Evolutionary conservation across 2,329 filamentous ascomycete species (phyloP), one percentile per base, ranked within the genome.

Genomic region (Aspergillus tanneri): DNA sequence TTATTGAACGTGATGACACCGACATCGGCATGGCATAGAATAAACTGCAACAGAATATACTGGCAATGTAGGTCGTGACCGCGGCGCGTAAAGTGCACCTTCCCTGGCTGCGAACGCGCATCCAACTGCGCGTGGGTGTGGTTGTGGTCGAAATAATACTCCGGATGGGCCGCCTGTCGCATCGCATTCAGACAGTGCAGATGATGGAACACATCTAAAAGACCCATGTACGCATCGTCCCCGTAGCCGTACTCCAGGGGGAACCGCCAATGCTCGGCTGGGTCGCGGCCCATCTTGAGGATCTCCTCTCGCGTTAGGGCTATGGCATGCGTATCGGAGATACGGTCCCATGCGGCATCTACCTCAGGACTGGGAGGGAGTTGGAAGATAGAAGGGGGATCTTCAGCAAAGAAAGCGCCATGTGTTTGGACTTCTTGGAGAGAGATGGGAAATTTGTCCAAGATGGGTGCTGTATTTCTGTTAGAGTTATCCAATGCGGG

Each of bases 171-270:
- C 10, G 34, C 34, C 16, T 38, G 43, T 0, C 43, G 43, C 10
- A 46, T 27, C 12, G 19, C 14, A 21, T 46, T 39, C 19, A 38
- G 18, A 14, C 43, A 23, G 24, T 46, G 43, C 16, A 46, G 16
- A 4, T 46, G 32, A 24, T 46, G 35, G 19, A 46, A 38, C 2
- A 36, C 34, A 14, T 46, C 35, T 14, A 46, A 7, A 2, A 46
- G 24, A 3, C 35, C 34, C 18, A 39, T 46, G 23, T 39, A 37
- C 2, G 18, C 32, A 7, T 46, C 32, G 2, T 36, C 22, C 12
- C 35, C 22, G 16, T 30, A 12, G 2, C 35, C 34, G 24, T 10
- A 36, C 14, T 34, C 30, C 7, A 9, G 14, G 1, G 30, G 30
- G 6, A 34, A 34, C 18, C 25, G 35, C 14, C 21, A 36, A 7